phyloP scores from a whole-genome alignment of 331 rosid species.

The Saraca asoca region DNA sequence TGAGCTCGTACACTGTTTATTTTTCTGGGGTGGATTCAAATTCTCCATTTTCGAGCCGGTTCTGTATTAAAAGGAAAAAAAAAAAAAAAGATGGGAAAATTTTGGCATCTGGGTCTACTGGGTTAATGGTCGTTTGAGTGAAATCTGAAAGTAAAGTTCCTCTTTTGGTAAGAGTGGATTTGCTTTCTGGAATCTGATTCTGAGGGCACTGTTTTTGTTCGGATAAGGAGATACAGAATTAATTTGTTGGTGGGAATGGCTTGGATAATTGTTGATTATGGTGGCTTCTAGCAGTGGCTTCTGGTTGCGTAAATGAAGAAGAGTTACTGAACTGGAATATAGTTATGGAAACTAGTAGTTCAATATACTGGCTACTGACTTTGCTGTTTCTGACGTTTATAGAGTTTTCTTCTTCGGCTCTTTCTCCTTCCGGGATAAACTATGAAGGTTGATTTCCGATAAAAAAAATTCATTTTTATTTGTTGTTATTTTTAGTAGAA shows the following conservation, averaged over 20 bases:
- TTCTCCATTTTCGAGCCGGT: constrained; percentile 45
- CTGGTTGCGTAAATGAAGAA: constrained; percentile 38
- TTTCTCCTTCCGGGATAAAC: constrained; percentile 95
- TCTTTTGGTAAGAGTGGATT: constrained; percentile 40
- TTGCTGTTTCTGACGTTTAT: constrained; percentile 54
- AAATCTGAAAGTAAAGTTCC: constrained; percentile 31
- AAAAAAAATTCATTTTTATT: not conserved
- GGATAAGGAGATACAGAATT: constrained; percentile 47
- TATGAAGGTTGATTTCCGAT: constrained; percentile 70
- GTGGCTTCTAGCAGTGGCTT: constrained; percentile 24
- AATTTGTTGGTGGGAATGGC: constrained; percentile 51
- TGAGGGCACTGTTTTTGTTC: constrained; percentile 30
- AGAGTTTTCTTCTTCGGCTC: constrained; percentile 68
- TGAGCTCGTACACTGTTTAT: constrained; percentile 36
- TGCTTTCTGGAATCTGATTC: constrained; percentile 52
- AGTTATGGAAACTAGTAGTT: constrained; percentile 47
- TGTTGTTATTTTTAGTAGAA: not conserved
- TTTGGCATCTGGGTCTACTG: constrained; percentile 52
- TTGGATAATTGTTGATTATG: constrained; percentile 39
- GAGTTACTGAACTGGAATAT: constrained; percentile 32
- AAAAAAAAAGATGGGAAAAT: too few relatives aligned
- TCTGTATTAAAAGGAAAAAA: constrained; percentile 20
- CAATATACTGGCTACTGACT: constrained; percentile 51
- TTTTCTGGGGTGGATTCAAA: constrained; percentile 48
- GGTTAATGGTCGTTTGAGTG: constrained; percentile 30